phyloP scores from a whole-genome alignment of 108 stramenopile genomes.

The Skeletonema marinoi region DNA sequence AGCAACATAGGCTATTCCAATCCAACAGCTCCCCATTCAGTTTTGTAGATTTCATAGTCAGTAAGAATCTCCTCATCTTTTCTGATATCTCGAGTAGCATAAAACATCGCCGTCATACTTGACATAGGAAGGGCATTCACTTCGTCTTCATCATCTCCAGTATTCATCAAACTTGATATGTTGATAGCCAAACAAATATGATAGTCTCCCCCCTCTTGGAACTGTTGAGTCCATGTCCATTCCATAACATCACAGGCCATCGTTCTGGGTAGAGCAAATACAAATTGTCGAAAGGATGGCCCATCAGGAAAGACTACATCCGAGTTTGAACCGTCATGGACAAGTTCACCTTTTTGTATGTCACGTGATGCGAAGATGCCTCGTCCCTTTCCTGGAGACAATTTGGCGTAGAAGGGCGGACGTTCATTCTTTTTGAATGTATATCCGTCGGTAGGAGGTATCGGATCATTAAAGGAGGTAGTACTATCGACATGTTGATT shows the following conservation, averaged over 20 bases:
- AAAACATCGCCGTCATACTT: neutral
- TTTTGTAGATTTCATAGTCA: neutral
- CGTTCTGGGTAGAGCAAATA: constrained; percentile 7
- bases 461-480: constrained; percentile 11
- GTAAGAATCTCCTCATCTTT: constrained; percentile 1
- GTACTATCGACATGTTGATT: neutral
- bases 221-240: constrained; percentile 25
- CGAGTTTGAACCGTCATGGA: constrained; percentile 10
- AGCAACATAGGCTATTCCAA: neutral
- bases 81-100: neutral
- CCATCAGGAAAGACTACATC: constrained; percentile 7
- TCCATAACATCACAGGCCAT: constrained; percentile 36
- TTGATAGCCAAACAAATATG: constrained; percentile 23
- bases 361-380: constrained; percentile 33
- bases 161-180: constrained; percentile 10
- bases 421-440: neutral
- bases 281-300: neutral
- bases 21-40: neutral
- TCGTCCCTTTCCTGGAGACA: constrained; percentile 7
- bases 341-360: constrained; percentile 27
- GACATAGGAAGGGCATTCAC: neutral
- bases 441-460: constrained; percentile 13
- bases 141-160: neutral
- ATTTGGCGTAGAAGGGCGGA: constrained; percentile 17
- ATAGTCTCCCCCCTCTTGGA: neutral